Conservation (phyloP, 345 rosid genomes). For the Eucalyptus leucophloia region DNA sequence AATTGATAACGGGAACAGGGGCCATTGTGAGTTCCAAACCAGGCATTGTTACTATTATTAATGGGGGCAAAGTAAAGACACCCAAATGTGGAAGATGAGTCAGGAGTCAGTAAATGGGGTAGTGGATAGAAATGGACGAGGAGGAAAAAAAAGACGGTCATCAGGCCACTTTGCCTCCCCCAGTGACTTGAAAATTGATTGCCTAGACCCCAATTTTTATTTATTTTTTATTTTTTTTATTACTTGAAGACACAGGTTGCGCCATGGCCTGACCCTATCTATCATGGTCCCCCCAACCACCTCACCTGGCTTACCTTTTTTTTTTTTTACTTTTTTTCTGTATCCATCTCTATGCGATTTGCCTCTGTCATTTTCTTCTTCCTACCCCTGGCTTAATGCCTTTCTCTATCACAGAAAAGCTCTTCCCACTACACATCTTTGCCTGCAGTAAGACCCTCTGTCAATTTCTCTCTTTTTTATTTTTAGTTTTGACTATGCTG, state of each 20-base stretch:
- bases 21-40: neutral
- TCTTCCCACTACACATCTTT: neutral
- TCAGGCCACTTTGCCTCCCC: neutral
- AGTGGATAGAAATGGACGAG: constrained; percentile 1
- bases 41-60: neutral
- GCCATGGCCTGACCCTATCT: neutral
- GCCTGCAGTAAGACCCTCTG: neutral
- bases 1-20: neutral
- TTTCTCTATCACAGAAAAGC: neutral
- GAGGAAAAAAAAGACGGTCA: neutral
- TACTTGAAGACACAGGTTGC: neutral
- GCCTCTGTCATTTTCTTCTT: neutral
- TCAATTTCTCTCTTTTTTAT: neutral
- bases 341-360: neutral
- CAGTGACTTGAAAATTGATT: neutral
- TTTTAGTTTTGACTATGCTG: neutral
- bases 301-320: neutral
- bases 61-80: neutral
- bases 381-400: neutral
- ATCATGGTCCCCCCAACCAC: neutral
- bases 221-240: neutral
- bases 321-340: neutral
- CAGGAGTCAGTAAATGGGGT: constrained; percentile 4
- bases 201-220: neutral
- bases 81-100: constrained; percentile 27